phyloP scores from a whole-genome alignment of 441 rosid genomes.

The Bruguiera hainesii region DNA sequence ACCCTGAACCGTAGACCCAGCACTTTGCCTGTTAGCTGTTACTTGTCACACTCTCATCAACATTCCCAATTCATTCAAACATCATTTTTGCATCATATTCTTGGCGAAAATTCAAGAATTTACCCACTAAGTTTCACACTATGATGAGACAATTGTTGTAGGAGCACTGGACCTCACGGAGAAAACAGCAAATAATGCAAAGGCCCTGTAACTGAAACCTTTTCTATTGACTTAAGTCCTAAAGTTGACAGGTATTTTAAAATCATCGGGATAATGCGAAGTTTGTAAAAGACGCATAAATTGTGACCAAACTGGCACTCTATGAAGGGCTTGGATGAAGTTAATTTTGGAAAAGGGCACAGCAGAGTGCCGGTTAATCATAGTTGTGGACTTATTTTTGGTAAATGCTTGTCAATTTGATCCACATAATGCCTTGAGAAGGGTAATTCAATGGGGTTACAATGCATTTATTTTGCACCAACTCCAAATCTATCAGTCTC shows the following conservation, averaged over 20 bases:
- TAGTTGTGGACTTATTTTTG: slow-evolving; percentile 69
- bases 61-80: neutral
- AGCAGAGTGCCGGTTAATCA: slow-evolving; percentile 87
- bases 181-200: slow-evolving; percentile 80
- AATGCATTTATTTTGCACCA: too few species aligned
- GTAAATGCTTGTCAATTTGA: slow-evolving; percentile 24
- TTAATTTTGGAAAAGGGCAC: slow-evolving; percentile 66
- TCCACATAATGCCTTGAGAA: neutral
- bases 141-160: slow-evolving; percentile 81
- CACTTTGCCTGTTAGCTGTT: too few species aligned
- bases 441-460: neutral
- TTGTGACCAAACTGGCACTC: neutral
- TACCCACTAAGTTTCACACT: too few species aligned
- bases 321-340: slow-evolving; percentile 60
- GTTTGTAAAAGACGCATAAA: neutral
- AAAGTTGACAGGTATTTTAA: slow-evolving; percentile 54
- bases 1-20: neutral
- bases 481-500: too few species aligned
- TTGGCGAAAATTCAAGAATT: too few species aligned
- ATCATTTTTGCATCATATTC: too few species aligned
- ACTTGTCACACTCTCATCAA: neutral
- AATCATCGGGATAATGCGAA: neutral
- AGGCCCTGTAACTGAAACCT: slow-evolving; percentile 81
- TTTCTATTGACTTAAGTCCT: slow-evolving; percentile 71
- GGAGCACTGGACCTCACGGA: slow-evolving; percentile 92